Evolutionary conservation across 176 grass and related monocot genomes (phyloP).

Genomic region (Eleusine coracana): DNA sequence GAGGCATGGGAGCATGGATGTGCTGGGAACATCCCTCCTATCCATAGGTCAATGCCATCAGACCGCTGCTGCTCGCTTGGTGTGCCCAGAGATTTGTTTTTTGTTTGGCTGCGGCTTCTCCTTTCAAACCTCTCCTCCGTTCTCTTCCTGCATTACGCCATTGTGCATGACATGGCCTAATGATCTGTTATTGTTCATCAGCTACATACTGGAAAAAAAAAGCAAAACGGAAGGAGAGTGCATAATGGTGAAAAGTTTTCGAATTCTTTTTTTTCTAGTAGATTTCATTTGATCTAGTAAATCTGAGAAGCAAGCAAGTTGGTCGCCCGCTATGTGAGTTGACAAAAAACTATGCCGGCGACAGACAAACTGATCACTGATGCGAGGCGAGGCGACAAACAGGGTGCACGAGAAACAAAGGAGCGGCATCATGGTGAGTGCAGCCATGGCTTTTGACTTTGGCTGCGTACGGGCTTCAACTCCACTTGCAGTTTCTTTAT

Average conservation of each 20-base stretch:
- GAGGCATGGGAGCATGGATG: neutral
- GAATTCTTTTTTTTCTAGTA: too few relatives aligned
- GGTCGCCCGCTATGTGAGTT: neutral
- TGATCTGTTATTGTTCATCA: neutral
- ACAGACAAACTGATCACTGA: neutral
- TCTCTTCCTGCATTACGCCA: neutral
- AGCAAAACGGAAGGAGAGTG: too few relatives aligned
- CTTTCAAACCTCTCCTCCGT: neutral
- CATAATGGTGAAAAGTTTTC: too few relatives aligned
- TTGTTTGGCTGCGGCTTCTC: constrained; percentile 19
- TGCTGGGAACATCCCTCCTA: constrained; percentile 33
- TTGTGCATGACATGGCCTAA: constrained; percentile 13
- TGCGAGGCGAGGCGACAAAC: too few relatives aligned
- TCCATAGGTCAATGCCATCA: constrained; percentile 40
- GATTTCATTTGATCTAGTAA: too few relatives aligned
- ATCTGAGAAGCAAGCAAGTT: too few relatives aligned
- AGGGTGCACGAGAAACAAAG: constrained; percentile 39
- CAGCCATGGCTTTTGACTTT: constrained; percentile 42
- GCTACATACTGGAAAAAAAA: too few relatives aligned
- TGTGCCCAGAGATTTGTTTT: constrained; percentile 24
- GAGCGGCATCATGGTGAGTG: neutral
- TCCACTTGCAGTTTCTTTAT: constrained; percentile 10
- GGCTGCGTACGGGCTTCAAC: neutral
- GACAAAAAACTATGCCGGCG: neutral
- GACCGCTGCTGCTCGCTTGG: neutral